phyloP scores from a whole-genome alignment of 768 basidiomycete genomes.

The Glaciozyma antarctica region DNA sequence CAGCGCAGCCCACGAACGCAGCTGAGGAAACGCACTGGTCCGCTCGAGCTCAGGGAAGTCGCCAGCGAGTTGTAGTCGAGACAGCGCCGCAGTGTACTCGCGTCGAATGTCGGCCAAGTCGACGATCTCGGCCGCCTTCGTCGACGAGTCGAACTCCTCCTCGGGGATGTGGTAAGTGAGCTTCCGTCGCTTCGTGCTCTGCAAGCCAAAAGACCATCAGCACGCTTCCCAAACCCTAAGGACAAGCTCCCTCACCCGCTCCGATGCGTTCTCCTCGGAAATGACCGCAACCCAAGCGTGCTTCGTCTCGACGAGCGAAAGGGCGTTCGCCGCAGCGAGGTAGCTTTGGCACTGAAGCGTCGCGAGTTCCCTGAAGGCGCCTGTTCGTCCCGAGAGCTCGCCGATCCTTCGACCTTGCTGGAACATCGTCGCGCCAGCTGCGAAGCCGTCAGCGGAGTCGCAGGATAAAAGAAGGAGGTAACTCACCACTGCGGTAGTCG shows the following conservation, averaged over 20 bases:
- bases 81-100: slow-evolving; percentile 60
- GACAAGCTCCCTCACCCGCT: slow-evolving; percentile 13
- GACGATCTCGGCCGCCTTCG: slow-evolving; percentile 61
- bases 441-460: slow-evolving; percentile 21
- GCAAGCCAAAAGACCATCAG: slow-evolving; percentile 7
- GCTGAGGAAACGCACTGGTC: slow-evolving; percentile 50
- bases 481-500: slow-evolving; percentile 82
- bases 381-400: slow-evolving; percentile 40
- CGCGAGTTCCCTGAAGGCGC: slow-evolving; percentile 46
- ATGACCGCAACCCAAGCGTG: slow-evolving; percentile 64
- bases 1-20: neutral
- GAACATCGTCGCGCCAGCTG: slow-evolving; percentile 89
- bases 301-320: slow-evolving; percentile 68
- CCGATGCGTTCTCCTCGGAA: neutral
- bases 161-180: slow-evolving; percentile 69
- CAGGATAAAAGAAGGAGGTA: neutral
- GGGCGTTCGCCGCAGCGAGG: slow-evolving; percentile 75
- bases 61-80: slow-evolving; percentile 59
- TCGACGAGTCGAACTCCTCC: slow-evolving; percentile 46
- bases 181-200: slow-evolving; percentile 64
- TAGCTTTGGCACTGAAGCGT: slow-evolving; percentile 64
- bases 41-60: slow-evolving; percentile 52
- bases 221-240: neutral
- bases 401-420: slow-evolving; percentile 73
- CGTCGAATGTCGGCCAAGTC: slow-evolving; percentile 67